Base-by-base conservation (phyloP, 371 early-diverging fungal genomes). In the Massospora cicadina region DNA sequence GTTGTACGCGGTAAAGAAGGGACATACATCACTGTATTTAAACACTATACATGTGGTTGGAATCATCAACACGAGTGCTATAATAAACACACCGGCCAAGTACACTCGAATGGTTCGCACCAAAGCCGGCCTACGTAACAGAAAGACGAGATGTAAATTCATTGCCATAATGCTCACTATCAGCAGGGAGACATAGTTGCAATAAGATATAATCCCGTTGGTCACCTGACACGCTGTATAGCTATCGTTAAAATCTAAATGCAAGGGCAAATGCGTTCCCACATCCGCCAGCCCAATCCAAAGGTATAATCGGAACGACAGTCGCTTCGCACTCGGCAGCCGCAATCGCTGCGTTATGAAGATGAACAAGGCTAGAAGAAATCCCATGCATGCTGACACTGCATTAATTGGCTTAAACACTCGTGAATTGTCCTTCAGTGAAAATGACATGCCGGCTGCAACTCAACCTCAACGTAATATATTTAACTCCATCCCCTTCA, bases 251-350 rank as follows among this genome's bases (percentile, higher is more conserved):
- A 54, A 63, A 26, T 26, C 43, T 0, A 55, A 5, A 25, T 54
- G 24, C 5, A 54, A 17, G 2, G 63, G 63, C 7, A n/a, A 2
- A 63, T 63, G 63, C 12, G 55, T 54, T 7, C 43, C 7, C 1
- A 63, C 55, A 63, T 63, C 63, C 12, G 63, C 53, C 7, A 63
- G 7, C 55, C 29, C 17, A 13, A 63, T 17, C 54, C 54, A 63
- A 33, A 63, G 55, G n/a, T 63, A 63, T 1, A 63, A 23, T 31
- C 43, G 32, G 26, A 33, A 62, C 23, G 33, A 33, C n/a, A 62
- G 30, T 7, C 62, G 62, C 26, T 62, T 62, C 43, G 33, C 43
- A 13, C 33, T 33, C n/a, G 62, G 62, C 43, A 62, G 30, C 26
- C 53, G 32, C 7, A 62, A 7, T 26, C 32, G 2, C 13, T 43